Evolutionary conservation across 2,329 filamentous ascomycete genomes (phyloP), one percentile per base, ranked within the genome.

Genomic region (Cadophora sp.): DNA sequence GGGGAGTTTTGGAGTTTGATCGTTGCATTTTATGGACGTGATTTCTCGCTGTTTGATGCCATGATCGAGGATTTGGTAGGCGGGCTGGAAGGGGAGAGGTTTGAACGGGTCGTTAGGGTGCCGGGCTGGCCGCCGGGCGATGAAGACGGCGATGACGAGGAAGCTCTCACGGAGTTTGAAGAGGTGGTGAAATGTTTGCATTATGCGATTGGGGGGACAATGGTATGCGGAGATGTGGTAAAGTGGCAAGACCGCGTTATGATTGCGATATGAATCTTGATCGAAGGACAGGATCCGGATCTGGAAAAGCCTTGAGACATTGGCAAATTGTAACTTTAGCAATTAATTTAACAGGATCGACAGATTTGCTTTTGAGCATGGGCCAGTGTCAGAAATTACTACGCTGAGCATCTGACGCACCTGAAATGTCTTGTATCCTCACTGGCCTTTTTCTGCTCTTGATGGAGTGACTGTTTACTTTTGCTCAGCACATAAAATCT

Each of bases 151-250:
- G 61, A 37, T 29, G 56, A 63, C 27, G 56, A 59, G 31, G 40
- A 43, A 43, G 40, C 16, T 19, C 51, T 16, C 9, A 27, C 19
- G 61, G 31, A 26, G 19, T 37, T 62, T 64, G 60, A 64, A 22
- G 29, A 27, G 24, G 55, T 62, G 16, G 55, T 27, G 4, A 26
- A 59, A 26, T 66, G 61, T 11, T 7, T 72, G 31, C 70, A 72
- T 66, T 48, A 64, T 46, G 66, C 66, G 7, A 68, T 69, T 66
- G 70, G 70, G 19, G 70, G 68, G 16, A 70, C 34, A 48, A 50
- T 72, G 37, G 61, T 63, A 34, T 60, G 58, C 37, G 70, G 66
- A n/a, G 65, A 61, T n/a, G 46, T 37, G 27, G 29, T 70, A 31
- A 27, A 24, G 14, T 72, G 66, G 68, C 64, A 70, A 16, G 62